phyloP scores from a whole-genome alignment of 116 monocot species.

The Phalaenopsis hybrid region DNA sequence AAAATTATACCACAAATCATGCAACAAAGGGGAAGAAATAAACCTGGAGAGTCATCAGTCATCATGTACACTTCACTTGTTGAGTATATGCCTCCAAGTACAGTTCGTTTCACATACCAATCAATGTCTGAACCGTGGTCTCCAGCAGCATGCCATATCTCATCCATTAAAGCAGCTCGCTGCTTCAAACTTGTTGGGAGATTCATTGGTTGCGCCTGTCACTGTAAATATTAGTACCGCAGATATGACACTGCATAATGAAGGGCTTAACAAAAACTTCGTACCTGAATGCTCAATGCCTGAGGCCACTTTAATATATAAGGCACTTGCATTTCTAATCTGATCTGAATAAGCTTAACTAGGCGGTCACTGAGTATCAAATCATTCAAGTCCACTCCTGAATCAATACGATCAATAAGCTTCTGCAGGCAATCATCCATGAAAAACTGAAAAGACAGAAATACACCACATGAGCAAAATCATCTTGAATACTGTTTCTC shows the following conservation, averaged over 20 bases:
- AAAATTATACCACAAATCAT: neutral
- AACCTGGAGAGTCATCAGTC: conserved; percentile 92
- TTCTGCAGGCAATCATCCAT: conserved; percentile 59
- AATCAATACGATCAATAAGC: conserved; percentile 44
- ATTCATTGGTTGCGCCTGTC: conserved; percentile 57
- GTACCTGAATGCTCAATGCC: conserved; percentile 57
- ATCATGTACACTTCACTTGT: conserved; percentile 92
- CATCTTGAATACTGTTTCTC: neutral
- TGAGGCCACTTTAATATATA: conserved; percentile 58
- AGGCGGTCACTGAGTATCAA: conserved; percentile 40
- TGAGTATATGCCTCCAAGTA: conserved; percentile 94
- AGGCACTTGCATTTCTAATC: conserved; percentile 50
- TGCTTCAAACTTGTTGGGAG: conserved; percentile 77
- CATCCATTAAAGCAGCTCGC: conserved; percentile 78
- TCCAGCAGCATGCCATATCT: conserved; percentile 91
- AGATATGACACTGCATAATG: neutral
- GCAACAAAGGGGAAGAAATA: neutral
- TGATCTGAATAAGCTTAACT: conserved; percentile 37
- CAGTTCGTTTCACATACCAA: conserved; percentile 92
- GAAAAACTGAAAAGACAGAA: conserved; percentile 34
- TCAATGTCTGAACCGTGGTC: conserved; percentile 68
- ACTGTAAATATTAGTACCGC: neutral
- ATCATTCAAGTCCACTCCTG: conserved; percentile 31
- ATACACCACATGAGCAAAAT: neutral
- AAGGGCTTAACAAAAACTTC: neutral